Conservation (phyloP, 2,329 filamentous ascomycete genomes). For the Davidsoniella eucalypti region DNA sequence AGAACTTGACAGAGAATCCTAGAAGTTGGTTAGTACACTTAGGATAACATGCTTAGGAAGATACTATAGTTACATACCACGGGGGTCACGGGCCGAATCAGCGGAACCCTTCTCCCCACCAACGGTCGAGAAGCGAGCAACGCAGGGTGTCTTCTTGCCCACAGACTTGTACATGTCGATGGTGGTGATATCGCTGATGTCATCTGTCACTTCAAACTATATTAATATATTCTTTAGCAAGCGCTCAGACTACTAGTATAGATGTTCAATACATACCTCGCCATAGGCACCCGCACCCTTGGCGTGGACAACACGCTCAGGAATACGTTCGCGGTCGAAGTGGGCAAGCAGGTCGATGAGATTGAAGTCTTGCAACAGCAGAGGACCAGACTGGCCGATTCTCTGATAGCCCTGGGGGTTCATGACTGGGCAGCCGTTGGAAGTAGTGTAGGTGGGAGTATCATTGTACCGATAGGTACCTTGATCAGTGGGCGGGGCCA, state of each 20-base stretch:
- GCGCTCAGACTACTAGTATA: background rate
- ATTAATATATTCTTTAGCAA: background rate
- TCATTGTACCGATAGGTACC: constrained; percentile 32
- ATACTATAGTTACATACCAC: constrained; percentile 27
- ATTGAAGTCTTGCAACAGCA: constrained; percentile 28
- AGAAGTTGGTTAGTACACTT: background rate
- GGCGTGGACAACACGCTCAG: constrained; percentile 40
- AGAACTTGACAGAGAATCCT: constrained; percentile 55
- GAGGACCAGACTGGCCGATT: constrained; percentile 30
- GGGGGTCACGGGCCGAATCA: constrained; percentile 54
- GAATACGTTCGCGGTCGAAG: constrained; percentile 35
- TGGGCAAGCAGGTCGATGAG: constrained; percentile 44
- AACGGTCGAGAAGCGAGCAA: constrained; percentile 58
- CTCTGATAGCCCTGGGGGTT: constrained; percentile 33
- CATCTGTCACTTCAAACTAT: constrained; percentile 27
- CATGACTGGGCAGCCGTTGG: constrained; percentile 41
- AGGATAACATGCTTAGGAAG: background rate
- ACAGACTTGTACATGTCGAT: constrained; percentile 38
- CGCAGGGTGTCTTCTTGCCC: constrained; percentile 52
- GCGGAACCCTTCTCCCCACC: constrained; percentile 57
- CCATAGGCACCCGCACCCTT: constrained; percentile 41
- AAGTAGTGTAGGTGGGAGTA: constrained; percentile 41
- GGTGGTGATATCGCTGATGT: constrained; percentile 36
- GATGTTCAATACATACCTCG: constrained; percentile 16
- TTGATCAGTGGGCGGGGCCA: background rate